Base-by-base conservation (phyloP, 192 early-diverging fungal genomes). In the Allomyces macrogynus region DNA sequence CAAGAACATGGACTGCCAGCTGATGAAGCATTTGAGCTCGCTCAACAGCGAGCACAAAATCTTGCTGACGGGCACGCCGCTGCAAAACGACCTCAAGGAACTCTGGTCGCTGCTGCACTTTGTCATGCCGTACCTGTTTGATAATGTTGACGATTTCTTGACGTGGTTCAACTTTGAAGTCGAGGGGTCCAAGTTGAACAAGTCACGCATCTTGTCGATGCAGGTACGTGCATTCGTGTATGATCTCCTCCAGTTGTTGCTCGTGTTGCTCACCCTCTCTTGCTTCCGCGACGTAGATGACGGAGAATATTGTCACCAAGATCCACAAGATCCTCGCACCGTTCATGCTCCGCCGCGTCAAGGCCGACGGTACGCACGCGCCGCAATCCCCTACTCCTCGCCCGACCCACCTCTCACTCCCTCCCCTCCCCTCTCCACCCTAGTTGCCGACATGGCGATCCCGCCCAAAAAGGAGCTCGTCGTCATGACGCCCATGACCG, bases 81-180 rank as follows among this genome's bases (percentile, higher is more conserved):
- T 98, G 44, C 89, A 42, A 24, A 98, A 98, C 75, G 92, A 92
- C 68, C 70, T 98, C 49, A 73, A 83, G 1, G 93, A 98, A 70
- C 81, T 98, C 10, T 98, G 95, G 95, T 89, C 89, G 67, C 73
- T 98, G 64, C 80, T 98, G 22, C 92, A 98, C 70, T 98, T 95
- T 65, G 76, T 96, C n/a, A 74, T 94, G 61, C 95, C 95, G n/a
- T 88, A 92, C 70, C 91, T 98, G 42, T 98, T 98, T 74, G 84
- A 89, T 12, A 26, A 64, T 10, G 22, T 23, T 49, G 87, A 87
- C 60, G 85, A 77, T 64, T 97, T 97, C 75, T 82, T 89, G 62
- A 80, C 79, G 23, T 94, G 90, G 90, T 95, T 88, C 71, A 79
- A 83, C 12, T 78, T 81, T 66, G 83, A 85, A 18, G 20, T 43